A percentile compares a stretch with the other conserved stretches of the same genome.
Conservation (phyloP, 257 asterid species). For the Solanum clarkiae region DNA sequence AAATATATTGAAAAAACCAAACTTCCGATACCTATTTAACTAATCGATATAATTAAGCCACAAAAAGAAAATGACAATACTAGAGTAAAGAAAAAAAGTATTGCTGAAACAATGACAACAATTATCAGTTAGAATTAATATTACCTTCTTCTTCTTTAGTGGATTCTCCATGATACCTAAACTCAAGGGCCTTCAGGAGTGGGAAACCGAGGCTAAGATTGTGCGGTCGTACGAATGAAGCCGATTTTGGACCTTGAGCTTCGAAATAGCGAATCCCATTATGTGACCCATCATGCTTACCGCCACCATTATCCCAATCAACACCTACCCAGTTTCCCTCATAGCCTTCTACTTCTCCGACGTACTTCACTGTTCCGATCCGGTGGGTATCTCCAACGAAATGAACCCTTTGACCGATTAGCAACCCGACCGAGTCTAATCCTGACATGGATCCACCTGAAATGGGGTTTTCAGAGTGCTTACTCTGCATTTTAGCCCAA, state of each 20-base stretch:
- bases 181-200: conserved; percentile 60
- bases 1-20: background rate
- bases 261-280: conserved; percentile 56
- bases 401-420: conserved; percentile 60
- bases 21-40: background rate
- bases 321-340: conserved; percentile 80
- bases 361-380: conserved; percentile 63
- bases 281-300: conserved; percentile 83
- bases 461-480: background rate
- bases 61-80: background rate
- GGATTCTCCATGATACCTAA: conserved; percentile 54
- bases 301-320: conserved; percentile 84
- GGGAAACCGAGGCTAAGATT: conserved; percentile 62
- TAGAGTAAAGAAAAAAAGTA: background rate
- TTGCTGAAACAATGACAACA: background rate
- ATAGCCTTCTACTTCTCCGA: conserved; percentile 68
- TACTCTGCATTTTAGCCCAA: background rate
- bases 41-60: background rate
- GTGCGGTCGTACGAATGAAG: conserved; percentile 66
- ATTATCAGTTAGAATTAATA: background rate
- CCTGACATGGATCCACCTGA: background rate
- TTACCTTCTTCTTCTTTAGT: conserved; percentile 87
- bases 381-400: conserved; percentile 37
- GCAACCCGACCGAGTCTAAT: conserved; percentile 11
- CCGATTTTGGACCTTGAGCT: conserved; percentile 51